A percentile compares a stretch with the other conserved stretches of the same genome.
Evolutionary conservation across 2,329 filamentous ascomycete genomes (phyloP).

Genomic region (Colletotrichum orbiculare): DNA sequence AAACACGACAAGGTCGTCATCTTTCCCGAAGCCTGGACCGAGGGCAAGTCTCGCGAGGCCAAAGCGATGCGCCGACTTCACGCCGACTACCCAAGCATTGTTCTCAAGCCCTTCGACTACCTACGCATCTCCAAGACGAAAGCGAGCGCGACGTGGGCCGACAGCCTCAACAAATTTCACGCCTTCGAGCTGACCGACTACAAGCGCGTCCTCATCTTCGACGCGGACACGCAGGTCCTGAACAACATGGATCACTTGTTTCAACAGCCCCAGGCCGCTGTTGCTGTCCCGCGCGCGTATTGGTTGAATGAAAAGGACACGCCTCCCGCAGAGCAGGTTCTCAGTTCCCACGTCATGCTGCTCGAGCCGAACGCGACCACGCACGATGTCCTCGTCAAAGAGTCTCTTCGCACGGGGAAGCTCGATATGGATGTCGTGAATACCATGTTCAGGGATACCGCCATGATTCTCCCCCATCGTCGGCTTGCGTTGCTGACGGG

Average conservation of each 20-base stretch:
- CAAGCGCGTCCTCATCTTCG: constrained; percentile 56
- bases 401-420: constrained; percentile 48
- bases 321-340: constrained; percentile 51
- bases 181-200: constrained; percentile 76
- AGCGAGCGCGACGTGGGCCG: constrained; percentile 64
- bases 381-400: constrained; percentile 52
- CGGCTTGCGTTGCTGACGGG: constrained; percentile 70
- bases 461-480: constrained; percentile 72
- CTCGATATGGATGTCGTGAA: constrained; percentile 79
- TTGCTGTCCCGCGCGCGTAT: constrained; percentile 78
- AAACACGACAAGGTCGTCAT: constrained; percentile 58
- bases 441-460: constrained; percentile 66
- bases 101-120: constrained; percentile 24
- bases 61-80: constrained; percentile 16
- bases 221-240: constrained; percentile 73
- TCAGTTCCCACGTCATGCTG: constrained; percentile 65
- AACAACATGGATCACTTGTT: constrained; percentile 78
- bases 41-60: constrained; percentile 19
- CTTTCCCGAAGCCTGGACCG: constrained; percentile 49
- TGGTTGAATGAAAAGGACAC: constrained; percentile 70
- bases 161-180: constrained; percentile 74
- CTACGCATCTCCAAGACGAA: constrained; percentile 28
- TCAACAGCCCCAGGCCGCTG: constrained; percentile 67
- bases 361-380: constrained; percentile 56
- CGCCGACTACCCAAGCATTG: constrained; percentile 11